Evolutionary conservation across 2,329 filamentous ascomycete species (phyloP).

Genomic region (Curvularia sp.): DNA sequence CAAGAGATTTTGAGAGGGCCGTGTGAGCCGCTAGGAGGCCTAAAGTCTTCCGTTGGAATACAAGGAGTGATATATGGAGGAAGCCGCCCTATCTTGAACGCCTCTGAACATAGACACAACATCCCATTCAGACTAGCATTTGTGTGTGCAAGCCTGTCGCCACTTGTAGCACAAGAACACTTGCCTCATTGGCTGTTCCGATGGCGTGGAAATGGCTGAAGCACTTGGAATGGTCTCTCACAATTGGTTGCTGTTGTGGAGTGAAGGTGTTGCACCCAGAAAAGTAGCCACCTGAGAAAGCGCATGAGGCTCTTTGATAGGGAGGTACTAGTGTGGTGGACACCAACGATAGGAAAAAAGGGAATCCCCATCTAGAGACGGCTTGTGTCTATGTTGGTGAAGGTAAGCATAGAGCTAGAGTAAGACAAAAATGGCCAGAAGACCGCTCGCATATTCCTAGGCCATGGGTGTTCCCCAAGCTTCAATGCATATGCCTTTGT

Average conservation of each 20-base stretch:
- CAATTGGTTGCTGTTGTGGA: background rate
- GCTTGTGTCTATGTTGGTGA: background rate
- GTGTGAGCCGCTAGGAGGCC: background rate
- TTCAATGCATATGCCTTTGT: conserved; percentile 18
- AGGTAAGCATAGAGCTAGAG: background rate
- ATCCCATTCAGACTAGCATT: background rate
- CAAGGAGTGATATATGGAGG: background rate
- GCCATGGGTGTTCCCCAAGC: conserved; percentile 32
- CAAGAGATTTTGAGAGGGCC: background rate
- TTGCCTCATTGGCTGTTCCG: too few species aligned
- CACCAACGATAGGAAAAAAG: conserved; percentile 8
- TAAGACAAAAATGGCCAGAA: conserved; percentile 6
- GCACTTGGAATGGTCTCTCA: too few species aligned
- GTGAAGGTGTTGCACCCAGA: background rate
- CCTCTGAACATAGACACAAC: background rate
- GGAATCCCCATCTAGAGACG: background rate
- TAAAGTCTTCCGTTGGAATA: background rate
- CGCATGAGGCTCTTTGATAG: background rate
- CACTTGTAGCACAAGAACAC: too few species aligned
- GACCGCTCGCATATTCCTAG: conserved; percentile 39
- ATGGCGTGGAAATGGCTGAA: too few species aligned
- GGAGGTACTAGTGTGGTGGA: background rate
- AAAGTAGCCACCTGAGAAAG: background rate
- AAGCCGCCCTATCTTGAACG: background rate
- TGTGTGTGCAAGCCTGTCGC: background rate